A percentile compares a stretch with the other conserved stretches of the same genome.
Conservation (phyloP, 495 filamentous ascomycete species). For the Opeltia flavorubescens region DNA sequence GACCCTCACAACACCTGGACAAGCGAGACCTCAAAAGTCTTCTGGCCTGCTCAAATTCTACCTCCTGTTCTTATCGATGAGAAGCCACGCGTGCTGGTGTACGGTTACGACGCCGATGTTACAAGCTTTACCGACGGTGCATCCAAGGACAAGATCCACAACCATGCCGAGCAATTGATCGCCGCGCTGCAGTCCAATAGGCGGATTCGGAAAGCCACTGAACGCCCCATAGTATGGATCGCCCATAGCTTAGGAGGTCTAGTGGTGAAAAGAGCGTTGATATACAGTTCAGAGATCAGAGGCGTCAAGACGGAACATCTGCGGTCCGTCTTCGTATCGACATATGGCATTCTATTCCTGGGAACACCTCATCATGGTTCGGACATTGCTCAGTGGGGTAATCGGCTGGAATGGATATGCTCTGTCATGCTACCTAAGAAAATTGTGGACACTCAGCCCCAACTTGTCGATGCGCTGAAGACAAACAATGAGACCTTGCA, state of each 20-base stretch:
- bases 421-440: constrained; percentile 54
- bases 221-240: constrained; percentile 71
- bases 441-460: constrained; percentile 53
- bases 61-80: constrained; percentile 46
- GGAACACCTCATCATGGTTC: constrained; percentile 79
- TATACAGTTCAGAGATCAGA: constrained; percentile 48
- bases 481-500: constrained; percentile 69
- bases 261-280: constrained; percentile 59
- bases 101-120: constrained; percentile 76
- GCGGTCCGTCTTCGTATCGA: constrained; percentile 68
- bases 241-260: constrained; percentile 75
- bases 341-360: constrained; percentile 73
- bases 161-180: constrained; percentile 73
- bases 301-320: constrained; percentile 56
- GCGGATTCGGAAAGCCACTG: constrained; percentile 36
- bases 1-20: constrained; percentile 66
- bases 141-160: constrained; percentile 62
- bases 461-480: constrained; percentile 57
- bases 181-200: constrained; percentile 44
- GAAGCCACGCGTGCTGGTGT: constrained; percentile 59
- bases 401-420: constrained; percentile 59
- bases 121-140: constrained; percentile 45
- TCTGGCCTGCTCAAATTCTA: constrained; percentile 67
- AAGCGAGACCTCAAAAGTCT: constrained; percentile 43
- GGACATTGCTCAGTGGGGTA: constrained; percentile 63